phyloP scores from a whole-genome alignment of 306 rosid genomes.

The Sesbania bispinosa region DNA sequence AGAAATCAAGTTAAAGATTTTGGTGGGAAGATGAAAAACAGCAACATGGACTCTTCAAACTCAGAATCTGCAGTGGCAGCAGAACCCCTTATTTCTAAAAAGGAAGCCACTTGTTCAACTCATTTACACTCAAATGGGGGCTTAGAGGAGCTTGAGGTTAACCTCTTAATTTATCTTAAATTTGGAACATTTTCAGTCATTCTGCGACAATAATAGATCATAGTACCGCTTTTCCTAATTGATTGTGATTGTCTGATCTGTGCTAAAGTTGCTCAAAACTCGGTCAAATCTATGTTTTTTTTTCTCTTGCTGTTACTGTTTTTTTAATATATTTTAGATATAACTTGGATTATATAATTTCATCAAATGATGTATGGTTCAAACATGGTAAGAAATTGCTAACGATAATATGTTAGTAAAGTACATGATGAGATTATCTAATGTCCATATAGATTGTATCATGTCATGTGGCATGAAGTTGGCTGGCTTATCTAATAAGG shows the following conservation, averaged over 20 bases:
- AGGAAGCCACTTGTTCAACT: constrained; percentile 37
- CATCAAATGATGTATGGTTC: not conserved
- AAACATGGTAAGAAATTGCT: not conserved
- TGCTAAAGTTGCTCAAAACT: not conserved
- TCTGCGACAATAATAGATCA: not conserved
- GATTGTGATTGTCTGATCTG: constrained; percentile 5
- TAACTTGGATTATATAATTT: constrained; percentile 5
- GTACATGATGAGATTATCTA: not conserved
- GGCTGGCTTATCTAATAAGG: not conserved
- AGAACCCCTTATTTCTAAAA: constrained; percentile 29
- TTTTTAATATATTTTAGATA: not conserved
- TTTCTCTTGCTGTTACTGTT: not conserved
- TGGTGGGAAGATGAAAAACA: constrained; percentile 27
- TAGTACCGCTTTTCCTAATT: not conserved
- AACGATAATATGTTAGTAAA: not conserved
- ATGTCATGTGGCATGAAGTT: not conserved
- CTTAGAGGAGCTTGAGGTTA: constrained; percentile 93
- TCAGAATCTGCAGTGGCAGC: constrained; percentile 25
- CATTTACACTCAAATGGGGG: constrained; percentile 34
- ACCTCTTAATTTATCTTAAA: constrained; percentile 21
- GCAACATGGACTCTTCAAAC: constrained; percentile 38
- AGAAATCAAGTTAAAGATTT: constrained; percentile 44
- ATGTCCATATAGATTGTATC: not conserved
- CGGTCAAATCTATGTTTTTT: not conserved
- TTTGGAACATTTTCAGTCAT: not conserved